Percentiles rank a stretch among this genome's conserved stretches.
These are phyloP conservation scores for Dryadomyces sulphureus DNA, from an alignment of 2,329 filamentous ascomycete species.

Conservation along the genomic window DNA sequence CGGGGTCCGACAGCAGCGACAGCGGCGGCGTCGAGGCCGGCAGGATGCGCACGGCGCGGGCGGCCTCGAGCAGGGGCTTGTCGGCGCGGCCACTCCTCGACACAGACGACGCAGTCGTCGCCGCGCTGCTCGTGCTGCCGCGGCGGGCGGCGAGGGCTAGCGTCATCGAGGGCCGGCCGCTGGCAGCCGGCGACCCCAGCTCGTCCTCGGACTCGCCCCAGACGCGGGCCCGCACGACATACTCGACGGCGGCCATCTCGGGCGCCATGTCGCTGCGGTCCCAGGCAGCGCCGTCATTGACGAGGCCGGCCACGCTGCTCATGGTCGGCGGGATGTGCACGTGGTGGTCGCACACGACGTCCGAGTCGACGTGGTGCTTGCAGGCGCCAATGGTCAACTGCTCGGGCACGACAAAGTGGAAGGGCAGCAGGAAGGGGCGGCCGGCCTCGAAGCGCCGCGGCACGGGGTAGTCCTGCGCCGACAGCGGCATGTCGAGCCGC, in stretches of 20 bases:
- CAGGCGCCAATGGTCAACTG: slow-evolving; percentile 42
- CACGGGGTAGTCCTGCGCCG: slow-evolving; percentile 29
- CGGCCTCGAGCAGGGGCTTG: slow-evolving; percentile 7
- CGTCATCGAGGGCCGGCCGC: too few relatives aligned
- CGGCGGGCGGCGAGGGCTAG: too few relatives aligned
- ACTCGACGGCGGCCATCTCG: slow-evolving; percentile 38
- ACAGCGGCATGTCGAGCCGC: slow-evolving; percentile 39
- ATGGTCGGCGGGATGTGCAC: slow-evolving; percentile 37
- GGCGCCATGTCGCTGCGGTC: slow-evolving; percentile 39
- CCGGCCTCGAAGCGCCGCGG: slow-evolving; percentile 33
- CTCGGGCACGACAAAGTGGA: slow-evolving; percentile 43
- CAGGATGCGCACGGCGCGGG: slow-evolving; percentile 32
- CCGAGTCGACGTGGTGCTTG: slow-evolving; percentile 29
- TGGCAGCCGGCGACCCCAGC: slow-evolving; percentile 10
- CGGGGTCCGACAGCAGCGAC: slow-evolving; percentile 29
- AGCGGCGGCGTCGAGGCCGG: slow-evolving; percentile 29
- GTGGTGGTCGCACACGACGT: slow-evolving; percentile 35
- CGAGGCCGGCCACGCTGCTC: slow-evolving; percentile 15
- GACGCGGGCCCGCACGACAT: slow-evolving; percentile 33
- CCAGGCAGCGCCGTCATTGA: slow-evolving; percentile 21
- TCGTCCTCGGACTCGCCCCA: slow-evolving; percentile 12
- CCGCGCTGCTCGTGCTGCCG: background rate
- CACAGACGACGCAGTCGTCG: background rate
- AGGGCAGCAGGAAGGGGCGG: slow-evolving; percentile 34
- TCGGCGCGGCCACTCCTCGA: background rate